Evolutionary conservation across 306 rosid species (phyloP), one percentile per base, ranked within the genome.

Genomic region (Cucumis melo): DNA sequence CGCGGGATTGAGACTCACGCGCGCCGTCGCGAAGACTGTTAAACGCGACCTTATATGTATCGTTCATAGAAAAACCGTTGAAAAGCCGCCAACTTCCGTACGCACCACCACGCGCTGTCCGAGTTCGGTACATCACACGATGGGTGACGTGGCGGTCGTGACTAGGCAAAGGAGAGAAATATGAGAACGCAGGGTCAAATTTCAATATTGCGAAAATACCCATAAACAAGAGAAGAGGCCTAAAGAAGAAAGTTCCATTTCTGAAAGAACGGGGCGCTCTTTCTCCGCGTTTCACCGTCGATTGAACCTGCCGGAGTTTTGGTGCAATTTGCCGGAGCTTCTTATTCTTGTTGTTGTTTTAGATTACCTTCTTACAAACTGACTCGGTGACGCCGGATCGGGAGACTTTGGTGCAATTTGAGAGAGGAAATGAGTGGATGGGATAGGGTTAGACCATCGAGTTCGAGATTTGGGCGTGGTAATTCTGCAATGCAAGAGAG

Each of bases 351-450:
- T n/a, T 55, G 13, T 13, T 51, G 7, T 14, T 6, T 9, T 4
- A 1, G 79, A 62, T 60, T 58, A 21, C 16, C 21, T 46, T 14
- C 32, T 29, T 46, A 51, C 0, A 1, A 44, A 62, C 57, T 60
- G 68, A 44, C 72, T 76, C 42, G 72, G 79, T 76, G 54, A 46
- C 23, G 55, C 58, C 75, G 79, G 79, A 80, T 62, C 61, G 78
- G 68, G 73, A 34, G 38, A 48, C 13, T n/a, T 41, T 17, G 57
- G 21, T 58, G 71, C 29, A 42, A 34, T 23, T 46, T 51, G 74
- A 20, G 51, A 50, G 32, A 29, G 84, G 87, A 23, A 84, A 93
- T 90, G 96, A 87, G 87, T 38, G 97, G 91, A 61, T 90, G 92
- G 93, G 89, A 85, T 59, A 89, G 87, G 83, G 14, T 82, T 74